phyloP scores from a whole-genome alignment of 1,284 basidiomycete genomes.

The Boletus nobilissimus region DNA sequence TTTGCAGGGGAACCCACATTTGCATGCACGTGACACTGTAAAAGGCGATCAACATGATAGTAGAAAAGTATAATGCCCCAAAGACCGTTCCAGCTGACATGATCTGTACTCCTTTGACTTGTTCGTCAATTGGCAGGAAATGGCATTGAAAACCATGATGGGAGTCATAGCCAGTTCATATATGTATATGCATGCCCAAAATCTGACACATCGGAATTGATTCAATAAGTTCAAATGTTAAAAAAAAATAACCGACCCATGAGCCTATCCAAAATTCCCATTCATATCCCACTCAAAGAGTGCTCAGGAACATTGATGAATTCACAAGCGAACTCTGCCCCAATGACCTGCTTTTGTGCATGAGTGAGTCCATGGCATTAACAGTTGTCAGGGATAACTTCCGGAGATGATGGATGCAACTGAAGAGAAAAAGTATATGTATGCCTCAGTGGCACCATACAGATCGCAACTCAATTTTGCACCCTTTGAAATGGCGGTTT shows the following conservation, averaged over 20 bases:
- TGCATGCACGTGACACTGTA: conserved; percentile 34
- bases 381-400: neutral
- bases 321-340: neutral
- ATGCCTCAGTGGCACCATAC: too few species aligned
- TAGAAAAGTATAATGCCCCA: conserved; percentile 5
- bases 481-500: too few species aligned
- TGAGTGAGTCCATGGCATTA: neutral
- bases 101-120: neutral
- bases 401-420: too few species aligned
- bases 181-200: neutral
- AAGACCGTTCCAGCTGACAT: neutral
- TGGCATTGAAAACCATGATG: neutral
- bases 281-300: too few species aligned
- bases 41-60: conserved; percentile 14
- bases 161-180: neutral
- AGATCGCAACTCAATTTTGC: too few species aligned
- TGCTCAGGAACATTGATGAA: too few species aligned
- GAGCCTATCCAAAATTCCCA: too few species aligned
- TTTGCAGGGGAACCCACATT: conserved; percentile 21
- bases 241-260: neutral
- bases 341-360: neutral
- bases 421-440: too few species aligned
- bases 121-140: neutral
- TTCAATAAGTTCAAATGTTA: neutral
- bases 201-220: neutral